phyloP scores from a whole-genome alignment of 208 protist genomes.

The Trypanosoma mega region DNA sequence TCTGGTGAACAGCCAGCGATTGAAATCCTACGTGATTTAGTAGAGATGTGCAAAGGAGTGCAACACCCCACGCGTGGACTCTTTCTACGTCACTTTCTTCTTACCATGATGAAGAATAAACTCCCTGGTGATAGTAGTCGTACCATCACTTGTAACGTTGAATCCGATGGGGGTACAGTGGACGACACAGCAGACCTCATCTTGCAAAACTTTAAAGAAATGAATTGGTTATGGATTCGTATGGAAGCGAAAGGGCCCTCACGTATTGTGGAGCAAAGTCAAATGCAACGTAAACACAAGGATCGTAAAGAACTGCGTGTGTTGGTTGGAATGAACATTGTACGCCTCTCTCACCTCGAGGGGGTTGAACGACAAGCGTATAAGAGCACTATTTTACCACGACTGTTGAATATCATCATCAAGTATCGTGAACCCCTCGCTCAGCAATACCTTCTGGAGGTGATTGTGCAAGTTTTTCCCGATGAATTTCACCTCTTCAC shows the following conservation, averaged over 20 bases:
- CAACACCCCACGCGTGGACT: constrained; percentile 99
- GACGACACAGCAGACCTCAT: constrained; percentile 95
- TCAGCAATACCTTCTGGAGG: constrained; percentile 98
- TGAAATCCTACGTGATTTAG: constrained; percentile 96
- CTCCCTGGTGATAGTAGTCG: constrained; percentile 92
- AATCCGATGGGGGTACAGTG: constrained; percentile 70
- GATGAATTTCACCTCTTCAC: constrained; percentile 98
- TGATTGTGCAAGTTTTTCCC: constrained; percentile 98
- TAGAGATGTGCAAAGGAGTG: constrained; percentile 99
- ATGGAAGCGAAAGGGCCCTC: constrained; percentile 94
- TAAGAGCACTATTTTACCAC: constrained; percentile 74
- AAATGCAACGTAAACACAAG: constrained; percentile 60
- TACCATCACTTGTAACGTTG: constrained; percentile 16
- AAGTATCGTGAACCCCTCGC: constrained; percentile 96
- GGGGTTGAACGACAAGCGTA: constrained; percentile 93
- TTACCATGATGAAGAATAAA: constrained; percentile 95
- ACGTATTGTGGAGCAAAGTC: constrained; percentile 13
- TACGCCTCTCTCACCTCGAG: constrained; percentile 95
- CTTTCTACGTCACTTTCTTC: constrained; percentile 97
- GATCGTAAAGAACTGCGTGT: constrained; percentile 96
- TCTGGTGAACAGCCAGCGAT: constrained; percentile 88
- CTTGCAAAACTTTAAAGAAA: constrained; percentile 98
- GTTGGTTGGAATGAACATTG: constrained; percentile 97
- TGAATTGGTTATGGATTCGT: constrained; percentile 99
- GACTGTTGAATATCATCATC: constrained; percentile 90